Percentiles rank a stretch among this genome's conserved stretches.
phyloP scores from a whole-genome alignment of 805 yeast genomes.

The Spathaspora passalidarum region DNA sequence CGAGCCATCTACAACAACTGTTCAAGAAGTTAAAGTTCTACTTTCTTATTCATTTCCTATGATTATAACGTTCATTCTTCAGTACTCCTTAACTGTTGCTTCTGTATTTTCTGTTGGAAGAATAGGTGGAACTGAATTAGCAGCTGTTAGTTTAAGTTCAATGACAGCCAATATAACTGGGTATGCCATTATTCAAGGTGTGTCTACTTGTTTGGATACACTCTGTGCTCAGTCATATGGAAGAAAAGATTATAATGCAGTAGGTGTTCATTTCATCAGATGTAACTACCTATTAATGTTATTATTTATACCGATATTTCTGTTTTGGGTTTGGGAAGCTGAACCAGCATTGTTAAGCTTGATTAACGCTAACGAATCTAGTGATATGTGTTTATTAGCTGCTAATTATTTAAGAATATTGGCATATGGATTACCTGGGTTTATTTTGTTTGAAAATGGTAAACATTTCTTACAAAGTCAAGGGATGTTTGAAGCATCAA shows the following conservation, averaged over 20 bases:
- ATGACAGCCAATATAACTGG: conserved; percentile 81
- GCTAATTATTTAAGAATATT: conserved; percentile 54
- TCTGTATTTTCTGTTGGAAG: conserved; percentile 77
- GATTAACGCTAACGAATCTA: conserved; percentile 23
- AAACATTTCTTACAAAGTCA: conserved; percentile 75
- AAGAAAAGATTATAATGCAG: conserved; percentile 57
- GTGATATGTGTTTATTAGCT: conserved; percentile 43
- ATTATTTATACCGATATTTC: conserved; percentile 52
- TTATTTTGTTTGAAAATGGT: conserved; percentile 66
- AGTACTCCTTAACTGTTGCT: conserved; percentile 71
- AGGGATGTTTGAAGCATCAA: conserved; percentile 77
- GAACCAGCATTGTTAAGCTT: conserved; percentile 39
- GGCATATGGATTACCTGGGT: conserved; percentile 70
- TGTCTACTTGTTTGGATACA: conserved; percentile 76
- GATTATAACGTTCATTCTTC: conserved; percentile 63
- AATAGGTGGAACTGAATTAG: conserved; percentile 66
- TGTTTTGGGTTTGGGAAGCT: conserved; percentile 61
- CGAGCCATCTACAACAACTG: conserved; percentile 44
- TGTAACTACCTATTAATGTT: conserved; percentile 56
- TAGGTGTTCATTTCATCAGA: conserved; percentile 66
- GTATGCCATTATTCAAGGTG: conserved; percentile 71
- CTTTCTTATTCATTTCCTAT: conserved; percentile 51
- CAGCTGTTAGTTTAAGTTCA: conserved; percentile 71
- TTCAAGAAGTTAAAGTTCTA: conserved; percentile 39
- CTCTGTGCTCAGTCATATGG: conserved; percentile 79